Evolutionary conservation across 164 flowering plant species (phyloP).

Genomic region (Chloranthus sessilifolius): DNA sequence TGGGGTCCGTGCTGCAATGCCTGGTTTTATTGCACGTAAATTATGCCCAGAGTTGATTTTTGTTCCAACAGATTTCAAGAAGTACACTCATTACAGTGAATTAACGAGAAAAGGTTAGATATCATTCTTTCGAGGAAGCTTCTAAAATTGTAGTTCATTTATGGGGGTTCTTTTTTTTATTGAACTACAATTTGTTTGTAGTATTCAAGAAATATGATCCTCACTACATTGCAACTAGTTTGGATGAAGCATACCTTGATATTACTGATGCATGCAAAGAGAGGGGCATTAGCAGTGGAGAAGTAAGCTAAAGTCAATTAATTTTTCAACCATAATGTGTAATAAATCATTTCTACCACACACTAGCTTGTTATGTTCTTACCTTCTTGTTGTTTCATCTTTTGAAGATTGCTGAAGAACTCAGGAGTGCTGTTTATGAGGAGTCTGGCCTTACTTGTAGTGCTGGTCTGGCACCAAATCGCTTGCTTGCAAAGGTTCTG

Average conservation of each 20-base stretch:
- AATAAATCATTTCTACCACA: too few species aligned
- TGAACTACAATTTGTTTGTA: constrained; percentile 16
- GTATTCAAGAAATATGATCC: constrained; percentile 84
- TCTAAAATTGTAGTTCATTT: background rate
- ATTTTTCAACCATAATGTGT: too few species aligned
- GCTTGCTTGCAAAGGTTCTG: constrained; percentile 92
- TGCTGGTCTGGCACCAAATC: constrained; percentile 96
- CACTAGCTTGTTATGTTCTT: too few species aligned
- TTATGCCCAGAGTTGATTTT: constrained; percentile 86
- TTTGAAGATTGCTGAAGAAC: constrained; percentile 78
- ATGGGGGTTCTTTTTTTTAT: background rate
- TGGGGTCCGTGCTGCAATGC: constrained; percentile 99
- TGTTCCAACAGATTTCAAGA: constrained; percentile 80
- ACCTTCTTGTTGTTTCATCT: background rate
- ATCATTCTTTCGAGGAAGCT: background rate
- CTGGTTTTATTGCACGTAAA: constrained; percentile 96
- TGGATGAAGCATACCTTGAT: constrained; percentile 99
- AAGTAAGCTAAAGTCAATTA: constrained; percentile 44
- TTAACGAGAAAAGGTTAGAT: constrained; percentile 81
- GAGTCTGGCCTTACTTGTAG: constrained; percentile 96
- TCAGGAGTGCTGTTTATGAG: constrained; percentile 49
- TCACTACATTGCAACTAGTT: constrained; percentile 74
- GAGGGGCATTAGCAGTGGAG: constrained; percentile 48
- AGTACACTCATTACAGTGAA: constrained; percentile 75
- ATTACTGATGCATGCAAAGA: constrained; percentile 71